phyloP scores from a whole-genome alignment of 2,329 filamentous ascomycete species.

The Cladosporium austrohemisphaericum region DNA sequence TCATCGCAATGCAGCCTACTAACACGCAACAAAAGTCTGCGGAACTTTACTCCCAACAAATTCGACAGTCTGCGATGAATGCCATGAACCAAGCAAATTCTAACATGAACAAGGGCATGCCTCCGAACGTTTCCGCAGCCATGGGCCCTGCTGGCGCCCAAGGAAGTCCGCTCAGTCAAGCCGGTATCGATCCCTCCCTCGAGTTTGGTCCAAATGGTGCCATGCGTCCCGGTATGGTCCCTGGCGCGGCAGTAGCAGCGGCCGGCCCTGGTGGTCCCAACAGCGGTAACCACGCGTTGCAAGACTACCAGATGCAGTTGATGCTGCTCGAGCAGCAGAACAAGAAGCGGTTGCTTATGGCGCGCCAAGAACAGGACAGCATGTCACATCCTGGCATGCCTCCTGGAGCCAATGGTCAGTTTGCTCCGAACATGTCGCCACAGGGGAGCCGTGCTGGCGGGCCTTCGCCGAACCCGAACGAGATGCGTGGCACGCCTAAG shows the following conservation, averaged over 20 bases:
- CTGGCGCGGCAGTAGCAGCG: conserved; percentile 26
- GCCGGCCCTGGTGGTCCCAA: conserved; percentile 37
- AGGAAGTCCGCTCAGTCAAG: conserved; percentile 32
- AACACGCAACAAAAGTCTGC: conserved; percentile 76
- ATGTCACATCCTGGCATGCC: conserved; percentile 49
- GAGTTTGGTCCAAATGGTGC: conserved; percentile 30
- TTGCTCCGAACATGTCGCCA: conserved; percentile 60
- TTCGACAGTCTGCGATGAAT: conserved; percentile 79
- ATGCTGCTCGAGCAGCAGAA: conserved; percentile 86
- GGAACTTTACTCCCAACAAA: conserved; percentile 78
- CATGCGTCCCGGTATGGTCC: conserved; percentile 24
- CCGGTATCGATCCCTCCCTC: conserved; percentile 66
- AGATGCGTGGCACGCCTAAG: conserved; percentile 73
- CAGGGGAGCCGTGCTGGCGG: conserved; percentile 59
- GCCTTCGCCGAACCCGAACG: conserved; percentile 71
- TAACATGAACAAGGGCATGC: conserved; percentile 70
- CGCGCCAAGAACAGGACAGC: conserved; percentile 72
- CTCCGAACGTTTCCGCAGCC: conserved; percentile 52
- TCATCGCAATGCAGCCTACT: conserved; percentile 51
- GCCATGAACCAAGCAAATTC: conserved; percentile 48
- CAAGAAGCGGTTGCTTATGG: conserved; percentile 81
- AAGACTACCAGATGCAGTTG: conserved; percentile 86
- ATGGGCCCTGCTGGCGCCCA: conserved; percentile 44
- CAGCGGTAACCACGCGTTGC: conserved; percentile 72
- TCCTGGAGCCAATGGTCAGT: conserved; percentile 41